Evolutionary conservation across 2,329 filamentous ascomycete species (phyloP).

Genomic region (Cordyceps tenuipes): DNA sequence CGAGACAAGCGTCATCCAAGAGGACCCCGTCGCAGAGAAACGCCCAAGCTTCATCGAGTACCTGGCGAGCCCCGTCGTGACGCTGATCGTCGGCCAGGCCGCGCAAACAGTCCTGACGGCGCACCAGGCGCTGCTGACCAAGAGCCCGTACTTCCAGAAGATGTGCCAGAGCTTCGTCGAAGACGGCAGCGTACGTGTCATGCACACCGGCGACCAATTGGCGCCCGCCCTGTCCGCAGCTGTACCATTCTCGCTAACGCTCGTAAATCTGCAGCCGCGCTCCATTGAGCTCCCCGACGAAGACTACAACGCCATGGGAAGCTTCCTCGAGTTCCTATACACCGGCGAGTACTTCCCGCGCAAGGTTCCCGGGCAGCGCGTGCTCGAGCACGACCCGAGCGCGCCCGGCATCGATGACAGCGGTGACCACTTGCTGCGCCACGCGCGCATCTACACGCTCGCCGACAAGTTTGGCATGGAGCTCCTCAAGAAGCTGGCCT

Average conservation of each 20-base stretch:
- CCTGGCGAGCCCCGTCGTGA: conserved; percentile 61
- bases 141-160: conserved; percentile 67
- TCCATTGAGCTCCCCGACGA: conserved; percentile 53
- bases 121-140: conserved; percentile 66
- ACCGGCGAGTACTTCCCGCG: conserved; percentile 60
- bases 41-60: conserved; percentile 47
- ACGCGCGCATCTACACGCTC: conserved; percentile 83
- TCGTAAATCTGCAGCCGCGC: conserved; percentile 37
- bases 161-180: conserved; percentile 53
- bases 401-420: conserved; percentile 62
- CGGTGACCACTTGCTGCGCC: conserved; percentile 78
- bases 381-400: conserved; percentile 60
- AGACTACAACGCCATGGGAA: conserved; percentile 27
- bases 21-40: conserved; percentile 24
- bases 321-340: conserved; percentile 34
- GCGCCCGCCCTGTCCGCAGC: background rate
- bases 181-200: conserved; percentile 48
- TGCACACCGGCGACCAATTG: background rate
- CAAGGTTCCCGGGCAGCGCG: conserved; percentile 52
- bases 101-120: conserved; percentile 61
- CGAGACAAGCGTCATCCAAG: conserved; percentile 27
- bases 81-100: conserved; percentile 55
- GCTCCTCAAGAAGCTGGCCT: conserved; percentile 65
- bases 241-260: background rate
- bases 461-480: conserved; percentile 67